These are phyloP conservation scores for Ceratocystis cacaofunesta DNA, from an alignment of 2,329 filamentous ascomycete genomes.

Conservation along the genomic window DNA sequence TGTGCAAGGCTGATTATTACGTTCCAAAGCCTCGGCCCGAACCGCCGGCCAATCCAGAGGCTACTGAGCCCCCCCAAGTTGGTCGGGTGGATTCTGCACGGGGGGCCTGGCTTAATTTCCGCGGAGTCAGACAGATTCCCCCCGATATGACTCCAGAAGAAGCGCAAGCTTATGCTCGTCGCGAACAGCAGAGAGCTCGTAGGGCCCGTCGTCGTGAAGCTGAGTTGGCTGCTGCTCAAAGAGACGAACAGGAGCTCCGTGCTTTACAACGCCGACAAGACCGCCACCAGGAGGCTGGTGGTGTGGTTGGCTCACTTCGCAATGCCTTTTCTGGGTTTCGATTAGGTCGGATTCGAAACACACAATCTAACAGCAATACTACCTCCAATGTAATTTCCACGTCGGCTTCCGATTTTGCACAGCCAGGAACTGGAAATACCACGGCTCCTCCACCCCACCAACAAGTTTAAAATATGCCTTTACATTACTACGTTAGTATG, in stretches of 20 bases:
- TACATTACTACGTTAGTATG: too few relatives aligned
- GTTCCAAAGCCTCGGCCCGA: slow-evolving; percentile 70
- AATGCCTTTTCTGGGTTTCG: slow-evolving; percentile 17
- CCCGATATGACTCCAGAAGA: slow-evolving; percentile 22
- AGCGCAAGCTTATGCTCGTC: slow-evolving; percentile 6
- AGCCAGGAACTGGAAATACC: background rate
- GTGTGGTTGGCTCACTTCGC: slow-evolving; percentile 10
- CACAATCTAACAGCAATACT: background rate
- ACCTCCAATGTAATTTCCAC: background rate
- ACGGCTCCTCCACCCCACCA: background rate
- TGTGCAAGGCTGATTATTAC: slow-evolving; percentile 97
- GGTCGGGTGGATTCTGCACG: slow-evolving; percentile 34
- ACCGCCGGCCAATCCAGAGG: slow-evolving; percentile 23
- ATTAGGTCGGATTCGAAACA: slow-evolving; percentile 2
- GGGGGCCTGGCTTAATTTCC: slow-evolving; percentile 28
- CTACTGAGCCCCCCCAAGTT: slow-evolving; percentile 24
- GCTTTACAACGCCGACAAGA: slow-evolving; percentile 3
- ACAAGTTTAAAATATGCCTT: background rate
- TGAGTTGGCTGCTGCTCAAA: slow-evolving; percentile 7
- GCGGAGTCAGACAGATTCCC: slow-evolving; percentile 22
- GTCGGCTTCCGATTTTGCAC: background rate
- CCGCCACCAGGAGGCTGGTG: slow-evolving; percentile 5
- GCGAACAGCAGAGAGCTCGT: slow-evolving; percentile 12
- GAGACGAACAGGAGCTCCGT: slow-evolving; percentile 13
- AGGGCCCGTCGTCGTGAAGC: slow-evolving; percentile 11